Evolutionary conservation across 2,329 filamentous ascomycete genomes (phyloP), one percentile per base, ranked within the genome.

Genomic region (Camillea tinctor): DNA sequence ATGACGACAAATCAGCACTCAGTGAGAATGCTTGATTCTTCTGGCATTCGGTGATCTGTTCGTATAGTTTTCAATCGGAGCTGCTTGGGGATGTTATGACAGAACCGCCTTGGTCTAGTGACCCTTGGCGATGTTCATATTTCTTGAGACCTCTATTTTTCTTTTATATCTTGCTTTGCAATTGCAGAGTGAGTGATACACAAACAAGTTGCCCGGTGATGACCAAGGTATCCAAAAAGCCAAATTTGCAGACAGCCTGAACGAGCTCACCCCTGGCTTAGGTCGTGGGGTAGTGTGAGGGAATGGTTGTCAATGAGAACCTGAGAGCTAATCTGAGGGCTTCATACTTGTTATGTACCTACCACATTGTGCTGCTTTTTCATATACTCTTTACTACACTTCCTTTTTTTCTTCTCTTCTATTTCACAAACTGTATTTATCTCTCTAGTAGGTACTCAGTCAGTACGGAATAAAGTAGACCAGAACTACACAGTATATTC

Each of bases 241-340:
- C 80, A 83, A 83, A 83, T 80, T 83, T 82, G 80, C 78, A 83
- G 80, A 71, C 78, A 81, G 72, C 78, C 66, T 72, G 69, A 69
- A 64, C 69, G 50, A 65, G 30, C 60, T 64, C 58, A 23, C 9
- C 48, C 51, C n/a, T 44, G 17, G 36, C 36, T 48, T 44, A 54
- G 24, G 52, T 52, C 54, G 56, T 54, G 56, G 58, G 57, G 54
- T 23, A 30, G 64, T 58, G 63, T 49, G 56, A 65, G 65, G 67
- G 59, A 68, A 71, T 70, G 72, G 79, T 81, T 81, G 79, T 75
- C 79, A 63, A 61, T 82, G 80, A 81, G 80, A 82, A 82, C 79
- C 73, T 69, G 80, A 82, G 80, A 82, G 80, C 80, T 82, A 81
- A 82, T 82, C 80, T 82, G 80, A 82, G 80, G 80, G 80, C 70